Evolutionary conservation across 75 land plant species (phyloP).

Genomic region (Chamaecyparis obtusa): DNA sequence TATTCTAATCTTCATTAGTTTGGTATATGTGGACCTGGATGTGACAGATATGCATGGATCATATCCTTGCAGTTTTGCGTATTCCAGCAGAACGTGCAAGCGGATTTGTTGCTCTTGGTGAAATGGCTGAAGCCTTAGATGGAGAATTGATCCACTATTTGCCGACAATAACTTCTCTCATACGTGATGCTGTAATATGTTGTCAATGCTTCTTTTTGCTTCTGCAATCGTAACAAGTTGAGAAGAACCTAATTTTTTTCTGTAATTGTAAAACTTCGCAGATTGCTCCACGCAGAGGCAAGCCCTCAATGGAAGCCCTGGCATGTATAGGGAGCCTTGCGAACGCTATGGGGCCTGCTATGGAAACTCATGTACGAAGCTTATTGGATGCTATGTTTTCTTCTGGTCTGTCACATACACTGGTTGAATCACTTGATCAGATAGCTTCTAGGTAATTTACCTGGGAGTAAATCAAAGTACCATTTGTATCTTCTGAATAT

Average conservation of each 20-base stretch:
- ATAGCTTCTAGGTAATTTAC: slow-evolving; percentile 67
- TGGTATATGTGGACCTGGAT: not conserved
- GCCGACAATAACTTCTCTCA: slow-evolving; percentile 74
- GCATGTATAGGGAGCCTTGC: slow-evolving; percentile 94
- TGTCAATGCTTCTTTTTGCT: not conserved
- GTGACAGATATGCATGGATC: slow-evolving; percentile 95
- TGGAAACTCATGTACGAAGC: slow-evolving; percentile 82
- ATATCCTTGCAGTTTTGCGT: slow-evolving; percentile 81
- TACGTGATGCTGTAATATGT: slow-evolving; percentile 84
- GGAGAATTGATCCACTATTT: slow-evolving; percentile 76
- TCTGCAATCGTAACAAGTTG: not conserved
- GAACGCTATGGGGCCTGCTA: slow-evolving; percentile 84
- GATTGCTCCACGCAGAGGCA: slow-evolving; percentile 92
- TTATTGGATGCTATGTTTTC: slow-evolving; percentile 89
- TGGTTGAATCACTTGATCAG: slow-evolving; percentile 78
- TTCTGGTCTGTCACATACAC: slow-evolving; percentile 66
- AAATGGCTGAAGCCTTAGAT: slow-evolving; percentile 99
- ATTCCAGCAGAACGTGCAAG: slow-evolving; percentile 89
- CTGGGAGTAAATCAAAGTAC: not conserved
- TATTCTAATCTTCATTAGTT: not conserved
- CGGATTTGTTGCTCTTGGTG: slow-evolving; percentile 96
- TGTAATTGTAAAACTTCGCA: slow-evolving; percentile 18
- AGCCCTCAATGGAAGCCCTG: slow-evolving; percentile 85
- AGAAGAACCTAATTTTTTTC: not conserved
- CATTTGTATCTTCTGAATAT: not conserved